These are phyloP conservation scores for Verbascum thapsus DNA, from an alignment of 257 asterid species.

Conservation along the genomic window DNA sequence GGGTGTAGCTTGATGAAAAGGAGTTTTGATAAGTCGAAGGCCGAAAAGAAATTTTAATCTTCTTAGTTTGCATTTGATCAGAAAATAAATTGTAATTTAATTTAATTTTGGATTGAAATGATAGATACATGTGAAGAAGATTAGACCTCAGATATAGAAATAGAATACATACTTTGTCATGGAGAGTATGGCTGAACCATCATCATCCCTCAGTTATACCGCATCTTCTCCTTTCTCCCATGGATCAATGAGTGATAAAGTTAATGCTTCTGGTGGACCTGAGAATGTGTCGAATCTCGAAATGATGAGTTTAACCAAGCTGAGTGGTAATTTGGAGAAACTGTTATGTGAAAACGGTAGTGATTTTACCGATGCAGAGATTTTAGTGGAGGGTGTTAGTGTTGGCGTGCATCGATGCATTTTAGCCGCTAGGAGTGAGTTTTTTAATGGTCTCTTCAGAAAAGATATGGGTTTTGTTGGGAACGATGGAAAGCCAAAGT, in stretches of 20 bases:
- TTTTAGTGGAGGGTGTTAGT: conserved; percentile 51
- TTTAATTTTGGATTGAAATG: conserved; percentile 14
- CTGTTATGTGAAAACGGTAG: conserved; percentile 45
- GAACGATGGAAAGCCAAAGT: conserved; percentile 50
- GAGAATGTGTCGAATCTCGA: conserved; percentile 46
- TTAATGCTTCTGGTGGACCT: conserved; percentile 29
- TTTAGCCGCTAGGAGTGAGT: conserved; percentile 65
- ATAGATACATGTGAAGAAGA: conserved; percentile 7
- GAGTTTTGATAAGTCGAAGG: conserved; percentile 15
- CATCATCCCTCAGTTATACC: conserved; percentile 63
- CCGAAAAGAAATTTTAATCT: conserved; percentile 23
- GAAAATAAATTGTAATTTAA: too few species aligned
- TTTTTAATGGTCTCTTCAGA: conserved; percentile 47
- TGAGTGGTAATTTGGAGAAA: conserved; percentile 52
- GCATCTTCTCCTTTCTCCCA: conserved; percentile 55
- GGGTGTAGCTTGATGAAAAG: not conserved
- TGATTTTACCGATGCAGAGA: conserved; percentile 58
- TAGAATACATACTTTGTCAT: conserved; percentile 30
- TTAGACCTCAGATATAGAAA: conserved; percentile 21
- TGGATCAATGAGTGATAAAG: conserved; percentile 41
- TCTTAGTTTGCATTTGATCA: too few species aligned
- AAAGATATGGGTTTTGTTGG: conserved; percentile 39
- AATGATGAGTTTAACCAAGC: conserved; percentile 49
- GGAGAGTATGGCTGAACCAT: conserved; percentile 58
- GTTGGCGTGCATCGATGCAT: conserved; percentile 68